Evolutionary conservation across 768 basidiomycete species (phyloP).

Genomic region (Hericium rajendrae): DNA sequence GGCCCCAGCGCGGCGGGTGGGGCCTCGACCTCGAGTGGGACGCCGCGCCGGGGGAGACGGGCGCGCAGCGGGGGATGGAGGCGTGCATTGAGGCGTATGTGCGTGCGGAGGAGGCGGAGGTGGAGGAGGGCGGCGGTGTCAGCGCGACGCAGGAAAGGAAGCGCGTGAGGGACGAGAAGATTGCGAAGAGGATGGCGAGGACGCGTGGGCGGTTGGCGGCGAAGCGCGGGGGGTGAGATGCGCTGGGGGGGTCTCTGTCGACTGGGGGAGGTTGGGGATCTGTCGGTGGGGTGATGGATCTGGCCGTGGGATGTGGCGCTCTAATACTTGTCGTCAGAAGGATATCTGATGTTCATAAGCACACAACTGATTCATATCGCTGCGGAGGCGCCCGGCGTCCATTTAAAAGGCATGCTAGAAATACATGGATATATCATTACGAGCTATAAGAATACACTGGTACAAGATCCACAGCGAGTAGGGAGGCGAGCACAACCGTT

Average conservation of each 20-base stretch:
- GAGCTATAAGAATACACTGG: constrained; percentile 4
- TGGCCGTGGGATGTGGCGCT: no score
- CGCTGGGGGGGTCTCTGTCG: background rate
- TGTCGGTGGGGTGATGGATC: no score
- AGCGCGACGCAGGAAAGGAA: constrained; percentile 71
- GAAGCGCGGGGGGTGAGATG: background rate
- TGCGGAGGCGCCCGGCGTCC: no score
- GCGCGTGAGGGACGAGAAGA: constrained; percentile 31
- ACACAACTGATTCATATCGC: no score
- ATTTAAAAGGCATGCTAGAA: background rate
- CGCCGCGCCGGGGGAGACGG: constrained; percentile 12
- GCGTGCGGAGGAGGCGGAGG: constrained; percentile 34
- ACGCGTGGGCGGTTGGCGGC: constrained; percentile 18
- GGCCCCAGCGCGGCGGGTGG: constrained; percentile 48
- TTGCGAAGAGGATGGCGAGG: constrained; percentile 28
- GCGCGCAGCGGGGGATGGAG: constrained; percentile 63
- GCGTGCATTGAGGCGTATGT: constrained; percentile 51
- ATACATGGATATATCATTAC: background rate
- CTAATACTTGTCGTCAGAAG: no score
- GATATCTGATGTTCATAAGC: no score
- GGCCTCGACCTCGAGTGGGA: constrained; percentile 80
- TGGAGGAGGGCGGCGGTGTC: constrained; percentile 43
- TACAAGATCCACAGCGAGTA: background rate
- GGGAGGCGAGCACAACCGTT: constrained; percentile 1
- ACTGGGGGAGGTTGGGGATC: background rate